Base-by-base conservation (phyloP, 2,329 filamentous ascomycete genomes). In the Fusarium torreyae region DNA sequence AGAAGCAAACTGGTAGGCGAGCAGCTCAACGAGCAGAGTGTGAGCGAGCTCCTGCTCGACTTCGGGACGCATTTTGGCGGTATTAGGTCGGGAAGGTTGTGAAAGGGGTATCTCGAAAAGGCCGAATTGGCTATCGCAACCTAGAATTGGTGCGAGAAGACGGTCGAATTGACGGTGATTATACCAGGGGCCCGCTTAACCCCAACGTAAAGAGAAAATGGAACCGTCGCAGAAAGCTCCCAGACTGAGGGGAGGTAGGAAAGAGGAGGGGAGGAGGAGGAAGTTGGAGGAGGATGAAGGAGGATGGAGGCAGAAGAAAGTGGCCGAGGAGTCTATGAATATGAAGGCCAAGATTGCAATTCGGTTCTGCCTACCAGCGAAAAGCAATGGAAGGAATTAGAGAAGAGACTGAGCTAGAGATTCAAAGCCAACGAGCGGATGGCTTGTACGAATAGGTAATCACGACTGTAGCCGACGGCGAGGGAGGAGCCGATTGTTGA, bases 1-100 rank as follows among this genome's bases (percentile, higher is more conserved):
- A 56, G 95, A 98, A 76, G 96, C 96, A 82, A 99, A 99, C 81
- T 99, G 96, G 84, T 98, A 99, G 86, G 96, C 96, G 75, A 99
- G 90, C 71, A 99, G 93, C 90, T 99, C 96, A 73, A 99, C 93
- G 80, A 99, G 92, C 83, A 99, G 89, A 74, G 95, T 98, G 84
- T 99, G 95, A 79, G 96, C 92, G 82, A 99, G 93, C 87, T 99
- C 96, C 85, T 99, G 96, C 90, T 99, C 95, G 82, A 98, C 88
- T 89, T 99, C 96, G 82, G 96, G 96, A 87, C 93, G 93, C 95
- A 98, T 98, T 76, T 77, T 91, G 85, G 77, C 66, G 74, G 73
- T 60, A 72, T 70, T 69, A 68, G 74, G 69, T 69, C 66, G 72
- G 64, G 54, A 62, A 61, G 62, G 63, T 62, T 69, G 61, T 63